These are phyloP conservation scores for Saccharomycopsis malanga DNA, from an alignment of 805 yeast genomes.

Conservation along the genomic window DNA sequence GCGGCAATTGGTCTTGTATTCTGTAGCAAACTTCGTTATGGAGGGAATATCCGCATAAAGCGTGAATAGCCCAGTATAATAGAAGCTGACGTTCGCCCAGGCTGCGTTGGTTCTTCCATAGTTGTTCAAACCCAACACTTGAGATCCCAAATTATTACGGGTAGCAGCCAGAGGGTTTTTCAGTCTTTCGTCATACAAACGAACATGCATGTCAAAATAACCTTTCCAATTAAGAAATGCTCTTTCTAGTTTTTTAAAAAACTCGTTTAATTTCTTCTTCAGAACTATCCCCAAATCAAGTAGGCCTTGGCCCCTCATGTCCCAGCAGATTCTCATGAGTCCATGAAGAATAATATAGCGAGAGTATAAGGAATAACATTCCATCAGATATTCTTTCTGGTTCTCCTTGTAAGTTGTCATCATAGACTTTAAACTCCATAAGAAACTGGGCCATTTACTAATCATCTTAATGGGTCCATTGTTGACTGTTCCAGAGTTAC, in stretches of 20 bases:
- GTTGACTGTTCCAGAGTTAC: background rate
- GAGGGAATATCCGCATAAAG: constrained; percentile 26
- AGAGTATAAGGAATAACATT: constrained; percentile 32
- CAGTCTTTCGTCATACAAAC: constrained; percentile 1
- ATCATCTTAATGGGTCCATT: constrained; percentile 24
- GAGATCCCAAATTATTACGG: background rate
- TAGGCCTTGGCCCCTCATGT: constrained; percentile 25
- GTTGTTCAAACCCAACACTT: constrained; percentile 24
- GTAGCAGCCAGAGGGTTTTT: background rate
- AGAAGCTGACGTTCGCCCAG: constrained; percentile 30
- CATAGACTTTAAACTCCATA: constrained; percentile 31
- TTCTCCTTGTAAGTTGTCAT: constrained; percentile 29
- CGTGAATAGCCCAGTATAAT: constrained; percentile 26
- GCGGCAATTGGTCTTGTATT: constrained; percentile 4
- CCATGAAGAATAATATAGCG: constrained; percentile 33
- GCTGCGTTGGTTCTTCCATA: constrained; percentile 31
- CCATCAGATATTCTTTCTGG: constrained; percentile 30
- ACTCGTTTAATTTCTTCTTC: constrained; percentile 24
- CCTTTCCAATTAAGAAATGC: constrained; percentile 31
- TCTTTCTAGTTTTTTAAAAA: constrained; percentile 28
- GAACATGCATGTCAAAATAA: constrained; percentile 31
- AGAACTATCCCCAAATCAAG: constrained; percentile 28
- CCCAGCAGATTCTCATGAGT: constrained; percentile 26
- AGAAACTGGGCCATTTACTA: constrained; percentile 32
- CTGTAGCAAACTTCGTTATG: constrained; percentile 20